These are phyloP conservation scores for Oidiodendron maius DNA, from an alignment of 495 filamentous ascomycete genomes.

Conservation along the genomic window DNA sequence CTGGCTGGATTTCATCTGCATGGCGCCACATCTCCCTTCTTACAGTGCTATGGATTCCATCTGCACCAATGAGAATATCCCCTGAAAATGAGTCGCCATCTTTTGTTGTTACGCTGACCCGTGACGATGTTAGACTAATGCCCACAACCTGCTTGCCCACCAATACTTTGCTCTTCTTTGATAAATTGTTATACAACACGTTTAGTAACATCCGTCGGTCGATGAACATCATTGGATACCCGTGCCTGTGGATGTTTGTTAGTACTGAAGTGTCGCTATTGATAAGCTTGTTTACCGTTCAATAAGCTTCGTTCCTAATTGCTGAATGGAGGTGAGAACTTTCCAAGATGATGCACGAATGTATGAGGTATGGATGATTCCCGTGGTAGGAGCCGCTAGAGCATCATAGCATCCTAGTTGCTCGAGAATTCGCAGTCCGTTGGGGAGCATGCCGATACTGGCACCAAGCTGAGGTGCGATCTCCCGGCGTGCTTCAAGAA, in stretches of 20 bases:
- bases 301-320: constrained; percentile 6
- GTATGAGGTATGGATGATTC: constrained; percentile 16
- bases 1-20: background rate
- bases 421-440: constrained; percentile 36
- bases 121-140: constrained; percentile 7
- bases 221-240: constrained; percentile 28
- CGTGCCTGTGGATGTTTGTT: constrained; percentile 25
- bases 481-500: constrained; percentile 36
- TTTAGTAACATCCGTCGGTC: constrained; percentile 29
- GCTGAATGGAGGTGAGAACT: constrained; percentile 5
- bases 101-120: constrained; percentile 19
- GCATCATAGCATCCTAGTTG: constrained; percentile 39
- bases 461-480: constrained; percentile 36
- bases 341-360: background rate
- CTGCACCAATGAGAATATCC: constrained; percentile 46
- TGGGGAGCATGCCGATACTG: constrained; percentile 15
- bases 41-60: constrained; percentile 34
- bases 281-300: constrained; percentile 12
- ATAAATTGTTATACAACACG: constrained; percentile 28
- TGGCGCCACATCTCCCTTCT: constrained; percentile 16
- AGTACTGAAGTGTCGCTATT: no score
- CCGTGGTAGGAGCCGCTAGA: constrained; percentile 12
- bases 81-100: constrained; percentile 26
- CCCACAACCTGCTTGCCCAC: constrained; percentile 26
- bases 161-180: constrained; percentile 25